Percentiles rank a stretch among this genome's conserved stretches.
These are phyloP conservation scores for Physocladia obscura DNA, from an alignment of 192 early-diverging fungal species.

Conservation along the genomic window DNA sequence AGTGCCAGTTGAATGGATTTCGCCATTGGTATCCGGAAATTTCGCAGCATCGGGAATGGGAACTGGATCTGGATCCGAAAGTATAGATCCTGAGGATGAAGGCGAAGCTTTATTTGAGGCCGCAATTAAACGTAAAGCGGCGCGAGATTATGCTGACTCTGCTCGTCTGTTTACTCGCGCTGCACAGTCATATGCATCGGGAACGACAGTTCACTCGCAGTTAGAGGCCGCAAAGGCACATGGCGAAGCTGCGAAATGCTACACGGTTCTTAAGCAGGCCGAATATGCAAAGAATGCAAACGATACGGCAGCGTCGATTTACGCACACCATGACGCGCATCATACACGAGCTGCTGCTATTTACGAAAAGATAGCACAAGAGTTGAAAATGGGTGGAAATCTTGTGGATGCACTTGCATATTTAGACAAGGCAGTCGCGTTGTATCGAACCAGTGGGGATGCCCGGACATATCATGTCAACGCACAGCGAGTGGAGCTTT, in stretches of 20 bases:
- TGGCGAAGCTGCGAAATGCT: constrained; percentile 26
- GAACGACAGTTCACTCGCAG: neutral
- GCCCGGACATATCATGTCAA: constrained; percentile 7
- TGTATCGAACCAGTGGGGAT: constrained; percentile 9
- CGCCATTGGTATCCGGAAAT: neutral
- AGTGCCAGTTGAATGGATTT: neutral
- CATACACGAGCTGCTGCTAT: constrained; percentile 9
- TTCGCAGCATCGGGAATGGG: neutral
- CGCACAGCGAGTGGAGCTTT: neutral
- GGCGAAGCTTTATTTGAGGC: neutral
- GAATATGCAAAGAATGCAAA: neutral
- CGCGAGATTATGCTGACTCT: constrained; percentile 15
- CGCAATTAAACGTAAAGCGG: constrained; percentile 4
- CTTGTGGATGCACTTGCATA: neutral
- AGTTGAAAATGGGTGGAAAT: neutral
- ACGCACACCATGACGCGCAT: neutral
- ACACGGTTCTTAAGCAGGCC: constrained; percentile 10
- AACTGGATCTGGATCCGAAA: neutral
- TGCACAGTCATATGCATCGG: neutral
- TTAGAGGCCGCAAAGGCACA: neutral
- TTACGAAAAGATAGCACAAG: constrained; percentile 3
- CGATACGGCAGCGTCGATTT: neutral
- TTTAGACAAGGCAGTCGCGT: neutral
- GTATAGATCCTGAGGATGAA: neutral
- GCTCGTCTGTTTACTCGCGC: constrained; percentile 19